Percentiles rank a stretch among this genome's conserved stretches.
phyloP scores from a whole-genome alignment of 257 asterid genomes.

The Eustoma russellianum region DNA sequence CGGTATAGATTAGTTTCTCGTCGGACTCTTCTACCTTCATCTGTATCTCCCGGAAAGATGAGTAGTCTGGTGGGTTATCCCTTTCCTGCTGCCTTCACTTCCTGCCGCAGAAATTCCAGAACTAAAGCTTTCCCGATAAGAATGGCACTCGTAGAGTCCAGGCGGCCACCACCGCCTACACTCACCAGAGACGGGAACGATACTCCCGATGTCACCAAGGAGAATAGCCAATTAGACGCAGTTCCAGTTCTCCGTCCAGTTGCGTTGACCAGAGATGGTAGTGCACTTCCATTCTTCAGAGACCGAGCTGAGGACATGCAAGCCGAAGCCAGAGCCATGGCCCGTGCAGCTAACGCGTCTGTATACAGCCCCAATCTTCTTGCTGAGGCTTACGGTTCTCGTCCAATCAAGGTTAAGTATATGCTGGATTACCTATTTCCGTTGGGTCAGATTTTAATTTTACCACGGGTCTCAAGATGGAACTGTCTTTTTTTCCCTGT shows the following conservation, averaged over 20 bases:
- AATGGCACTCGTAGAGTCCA: constrained; percentile 70
- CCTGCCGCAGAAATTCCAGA: too few species aligned
- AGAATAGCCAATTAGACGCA: constrained; percentile 6
- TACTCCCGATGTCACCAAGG: constrained; percentile 9
- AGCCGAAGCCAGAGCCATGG: constrained; percentile 88
- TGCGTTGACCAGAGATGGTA: constrained; percentile 8
- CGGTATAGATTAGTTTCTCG: too few species aligned
- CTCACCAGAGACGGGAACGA: constrained; percentile 29
- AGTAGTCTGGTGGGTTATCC: too few species aligned
- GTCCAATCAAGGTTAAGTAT: constrained; percentile 48
- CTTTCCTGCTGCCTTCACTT: too few species aligned
- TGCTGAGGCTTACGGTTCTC: constrained; percentile 50
- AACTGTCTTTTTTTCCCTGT: background rate
- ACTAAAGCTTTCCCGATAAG: constrained; percentile 9
- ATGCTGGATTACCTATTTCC: background rate
- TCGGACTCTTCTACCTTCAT: too few species aligned
- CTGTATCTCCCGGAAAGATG: too few species aligned
- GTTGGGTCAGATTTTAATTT: background rate
- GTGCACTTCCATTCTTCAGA: constrained; percentile 26
- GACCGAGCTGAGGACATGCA: constrained; percentile 91
- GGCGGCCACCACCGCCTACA: constrained; percentile 40
- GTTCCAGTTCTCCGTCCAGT: constrained; percentile 17
- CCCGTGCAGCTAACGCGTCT: constrained; percentile 74
- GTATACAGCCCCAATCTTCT: constrained; percentile 62
- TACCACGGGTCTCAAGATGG: background rate